A percentile compares a stretch with the other conserved stretches of the same genome.
Conservation (phyloP, 2,329 filamentous ascomycete genomes). For the Amauroascus verrucosus region DNA sequence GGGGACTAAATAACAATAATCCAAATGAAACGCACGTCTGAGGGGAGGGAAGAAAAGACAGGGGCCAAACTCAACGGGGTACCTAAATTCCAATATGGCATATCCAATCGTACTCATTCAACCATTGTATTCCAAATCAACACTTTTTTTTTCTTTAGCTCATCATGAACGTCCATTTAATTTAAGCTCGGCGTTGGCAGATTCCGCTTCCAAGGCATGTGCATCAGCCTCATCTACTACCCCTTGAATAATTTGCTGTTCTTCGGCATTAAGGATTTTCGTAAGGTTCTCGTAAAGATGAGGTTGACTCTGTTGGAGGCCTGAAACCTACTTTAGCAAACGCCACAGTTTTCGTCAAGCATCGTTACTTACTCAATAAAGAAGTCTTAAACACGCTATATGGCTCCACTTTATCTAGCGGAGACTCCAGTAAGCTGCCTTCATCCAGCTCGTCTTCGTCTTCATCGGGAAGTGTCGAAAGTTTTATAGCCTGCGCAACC, state of each 20-base stretch:
- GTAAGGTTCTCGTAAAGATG: conserved; percentile 76
- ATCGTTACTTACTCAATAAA: conserved; percentile 59
- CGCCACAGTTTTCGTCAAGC: background rate
- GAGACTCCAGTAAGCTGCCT: conserved; percentile 82
- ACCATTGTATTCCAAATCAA: conserved; percentile 6
- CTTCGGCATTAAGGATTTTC: conserved; percentile 65
- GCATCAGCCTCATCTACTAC: conserved; percentile 63
- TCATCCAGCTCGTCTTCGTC: conserved; percentile 89
- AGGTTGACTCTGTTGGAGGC: conserved; percentile 80
- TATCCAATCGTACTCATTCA: conserved; percentile 5
- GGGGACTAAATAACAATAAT: background rate
- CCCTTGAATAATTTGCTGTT: conserved; percentile 68
- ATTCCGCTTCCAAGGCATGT: conserved; percentile 36
- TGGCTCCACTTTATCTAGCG: conserved; percentile 88
- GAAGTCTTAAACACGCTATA: conserved; percentile 80
- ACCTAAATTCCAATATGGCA: background rate
- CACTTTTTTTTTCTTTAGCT: conserved; percentile 4
- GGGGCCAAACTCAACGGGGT: background rate
- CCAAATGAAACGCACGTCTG: background rate
- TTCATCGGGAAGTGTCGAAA: conserved; percentile 60
- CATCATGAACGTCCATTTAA: conserved; percentile 14
- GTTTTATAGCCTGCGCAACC: conserved; percentile 61
- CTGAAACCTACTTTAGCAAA: conserved; percentile 37
- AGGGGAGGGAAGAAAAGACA: background rate
- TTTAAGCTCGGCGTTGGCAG: conserved; percentile 28